Conservation (phyloP, 2,329 filamentous ascomycete genomes). For the Colletotrichum chlorophyti region DNA sequence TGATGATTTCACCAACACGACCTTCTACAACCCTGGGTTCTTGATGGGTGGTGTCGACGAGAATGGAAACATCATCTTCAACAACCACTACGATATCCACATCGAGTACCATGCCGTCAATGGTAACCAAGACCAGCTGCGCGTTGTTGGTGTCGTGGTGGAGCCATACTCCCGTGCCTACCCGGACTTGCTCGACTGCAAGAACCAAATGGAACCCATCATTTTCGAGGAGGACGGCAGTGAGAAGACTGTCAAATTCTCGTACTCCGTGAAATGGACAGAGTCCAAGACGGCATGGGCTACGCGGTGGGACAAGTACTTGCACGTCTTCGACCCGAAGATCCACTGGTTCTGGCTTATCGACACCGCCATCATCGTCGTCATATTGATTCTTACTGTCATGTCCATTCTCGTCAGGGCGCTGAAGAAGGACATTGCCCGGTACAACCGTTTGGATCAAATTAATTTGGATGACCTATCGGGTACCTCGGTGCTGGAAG, state of each 20-base stretch:
- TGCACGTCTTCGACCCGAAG: conserved; percentile 96
- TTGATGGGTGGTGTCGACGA: conserved; percentile 70
- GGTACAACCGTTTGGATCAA: conserved; percentile 93
- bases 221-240: conserved; percentile 64
- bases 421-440: conserved; percentile 91
- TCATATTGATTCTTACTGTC: conserved; percentile 90
- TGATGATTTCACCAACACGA: conserved; percentile 77
- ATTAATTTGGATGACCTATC: conserved; percentile 90
- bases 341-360: conserved; percentile 99
- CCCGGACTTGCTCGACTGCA: conserved; percentile 68
- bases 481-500: conserved; percentile 79
- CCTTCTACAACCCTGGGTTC: conserved; percentile 93
- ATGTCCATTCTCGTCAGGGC: conserved; percentile 90
- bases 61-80: conserved; percentile 68
- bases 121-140: conserved; percentile 70
- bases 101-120: conserved; percentile 90
- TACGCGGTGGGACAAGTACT: conserved; percentile 97
- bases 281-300: conserved; percentile 89
- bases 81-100: conserved; percentile 95
- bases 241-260: conserved; percentile 73
- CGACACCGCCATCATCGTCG: conserved; percentile 93
- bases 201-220: conserved; percentile 62
- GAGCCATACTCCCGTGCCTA: conserved; percentile 77
- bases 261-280: conserved; percentile 91
- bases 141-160: conserved; percentile 92